These are phyloP conservation scores for Diaporthe nobilis DNA, from an alignment of 2,329 filamentous ascomycete species.

Conservation along the genomic window DNA sequence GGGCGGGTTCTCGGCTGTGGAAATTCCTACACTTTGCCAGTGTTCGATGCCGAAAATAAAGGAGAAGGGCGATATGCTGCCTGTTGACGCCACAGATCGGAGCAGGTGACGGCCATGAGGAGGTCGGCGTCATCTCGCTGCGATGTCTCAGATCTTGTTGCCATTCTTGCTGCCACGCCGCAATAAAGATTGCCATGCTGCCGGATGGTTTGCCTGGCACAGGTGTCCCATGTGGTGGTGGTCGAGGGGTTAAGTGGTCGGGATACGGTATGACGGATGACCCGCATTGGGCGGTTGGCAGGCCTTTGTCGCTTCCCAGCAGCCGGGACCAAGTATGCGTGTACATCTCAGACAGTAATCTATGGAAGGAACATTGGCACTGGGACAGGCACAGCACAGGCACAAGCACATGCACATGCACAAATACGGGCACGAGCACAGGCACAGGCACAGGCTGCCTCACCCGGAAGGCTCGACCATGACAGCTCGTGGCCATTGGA, in stretches of 20 bases:
- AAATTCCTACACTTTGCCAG: background rate
- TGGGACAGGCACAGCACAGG: background rate
- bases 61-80: background rate
- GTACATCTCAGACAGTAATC: constrained; percentile 32
- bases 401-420: background rate
- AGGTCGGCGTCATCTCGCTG: constrained; percentile 35
- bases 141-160: constrained; percentile 37
- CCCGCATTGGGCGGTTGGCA: constrained; percentile 17
- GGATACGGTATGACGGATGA: background rate
- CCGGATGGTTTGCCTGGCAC: constrained; percentile 7
- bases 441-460: background rate
- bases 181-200: background rate
- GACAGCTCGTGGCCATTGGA: background rate
- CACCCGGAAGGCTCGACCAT: background rate
- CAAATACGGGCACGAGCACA: background rate
- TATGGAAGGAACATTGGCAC: background rate
- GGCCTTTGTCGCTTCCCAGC: constrained; percentile 13
- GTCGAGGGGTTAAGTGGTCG: background rate
- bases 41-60: background rate
- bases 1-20: background rate
- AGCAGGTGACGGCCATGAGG: constrained; percentile 4
- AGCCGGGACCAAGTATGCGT: background rate
- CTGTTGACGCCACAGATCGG: background rate
- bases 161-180: background rate
- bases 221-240: background rate